Percentiles rank a stretch among this genome's conserved stretches.
Evolutionary conservation across 352 stramenopile species (phyloP).

Genomic region (Globisporangium canariense): DNA sequence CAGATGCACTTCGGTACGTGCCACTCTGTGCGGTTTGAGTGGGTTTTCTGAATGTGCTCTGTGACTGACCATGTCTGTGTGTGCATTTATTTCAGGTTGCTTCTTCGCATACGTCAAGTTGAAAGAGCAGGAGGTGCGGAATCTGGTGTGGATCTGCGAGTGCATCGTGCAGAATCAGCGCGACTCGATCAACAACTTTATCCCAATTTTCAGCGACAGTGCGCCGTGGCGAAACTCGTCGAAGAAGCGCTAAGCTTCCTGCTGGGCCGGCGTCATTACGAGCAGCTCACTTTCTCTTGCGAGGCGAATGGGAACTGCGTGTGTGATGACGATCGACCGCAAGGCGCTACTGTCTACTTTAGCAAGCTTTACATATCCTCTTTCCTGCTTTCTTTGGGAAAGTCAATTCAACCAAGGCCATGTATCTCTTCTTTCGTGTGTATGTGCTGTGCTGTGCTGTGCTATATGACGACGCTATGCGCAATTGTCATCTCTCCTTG

Average conservation of each 20-base stretch:
- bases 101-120: constrained; percentile 99
- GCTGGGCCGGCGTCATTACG: too few species aligned
- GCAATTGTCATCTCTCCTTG: too few species aligned
- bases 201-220: constrained; percentile 97
- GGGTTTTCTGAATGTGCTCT: too few species aligned
- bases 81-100: constrained; percentile 35
- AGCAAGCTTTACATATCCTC: constrained; percentile 3
- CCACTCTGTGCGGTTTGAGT: too few species aligned
- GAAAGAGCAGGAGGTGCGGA: constrained; percentile 99
- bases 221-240: constrained; percentile 88
- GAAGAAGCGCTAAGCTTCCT: constrained; percentile 43
- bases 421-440: background rate
- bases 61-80: too few species aligned
- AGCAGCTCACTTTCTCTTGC: background rate
- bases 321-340: background rate
- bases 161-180: constrained; percentile 99
- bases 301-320: background rate
- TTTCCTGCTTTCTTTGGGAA: background rate
- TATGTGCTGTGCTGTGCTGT: background rate
- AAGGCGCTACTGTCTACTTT: constrained; percentile 5
- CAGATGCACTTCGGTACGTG: constrained; percentile 97
- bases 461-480: too few species aligned
- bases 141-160: constrained; percentile 99
- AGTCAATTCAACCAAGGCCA: background rate
- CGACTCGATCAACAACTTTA: constrained; percentile 99